A percentile compares a stretch with the other conserved stretches of the same genome.
These are phyloP conservation scores for Pythium utonaiense DNA, from an alignment of 352 stramenopile genomes.

Conservation along the genomic window DNA sequence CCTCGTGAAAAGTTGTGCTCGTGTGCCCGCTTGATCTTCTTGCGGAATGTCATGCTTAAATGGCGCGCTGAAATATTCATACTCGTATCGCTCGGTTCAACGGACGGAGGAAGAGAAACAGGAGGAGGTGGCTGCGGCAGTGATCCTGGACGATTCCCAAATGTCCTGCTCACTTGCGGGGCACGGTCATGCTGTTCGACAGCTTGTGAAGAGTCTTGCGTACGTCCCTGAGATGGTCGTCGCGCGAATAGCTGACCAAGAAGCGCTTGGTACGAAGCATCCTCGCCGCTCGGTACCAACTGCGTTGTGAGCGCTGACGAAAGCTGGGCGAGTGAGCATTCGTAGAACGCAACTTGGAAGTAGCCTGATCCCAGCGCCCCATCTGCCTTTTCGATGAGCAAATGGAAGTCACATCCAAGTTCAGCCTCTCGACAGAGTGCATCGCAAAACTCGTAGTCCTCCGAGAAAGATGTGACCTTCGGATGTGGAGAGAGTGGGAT, in stretches of 20 bases:
- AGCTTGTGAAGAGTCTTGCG: neutral
- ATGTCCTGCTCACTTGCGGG: conserved; percentile 5
- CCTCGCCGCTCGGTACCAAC: conserved; percentile 22
- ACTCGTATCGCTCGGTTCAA: conserved; percentile 7
- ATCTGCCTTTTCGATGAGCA: conserved; percentile 64
- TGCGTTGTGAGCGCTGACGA: conserved; percentile 36
- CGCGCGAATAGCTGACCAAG: conserved; percentile 11
- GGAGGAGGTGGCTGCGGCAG: conserved; percentile 8
- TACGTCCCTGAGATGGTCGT: neutral
- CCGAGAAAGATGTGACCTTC: conserved; percentile 48
- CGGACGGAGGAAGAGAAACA: neutral
- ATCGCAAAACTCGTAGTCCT: conserved; percentile 80
- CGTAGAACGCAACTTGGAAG: conserved; percentile 86
- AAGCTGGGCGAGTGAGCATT: conserved; percentile 70
- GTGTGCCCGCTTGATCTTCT: conserved; percentile 81
- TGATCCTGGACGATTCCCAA: conserved; percentile 4
- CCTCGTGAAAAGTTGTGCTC: conserved; percentile 88
- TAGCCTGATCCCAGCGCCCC: conserved; percentile 60
- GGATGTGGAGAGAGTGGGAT: conserved; percentile 33
- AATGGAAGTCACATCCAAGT: conserved; percentile 69
- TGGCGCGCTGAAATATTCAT: conserved; percentile 6
- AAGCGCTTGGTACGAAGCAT: conserved; percentile 1
- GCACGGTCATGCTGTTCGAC: neutral
- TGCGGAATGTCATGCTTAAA: conserved; percentile 53
- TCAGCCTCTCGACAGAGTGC: conserved; percentile 48